Conservation (phyloP, 78 protist genomes). For the Dictyostelium citrinum region DNA sequence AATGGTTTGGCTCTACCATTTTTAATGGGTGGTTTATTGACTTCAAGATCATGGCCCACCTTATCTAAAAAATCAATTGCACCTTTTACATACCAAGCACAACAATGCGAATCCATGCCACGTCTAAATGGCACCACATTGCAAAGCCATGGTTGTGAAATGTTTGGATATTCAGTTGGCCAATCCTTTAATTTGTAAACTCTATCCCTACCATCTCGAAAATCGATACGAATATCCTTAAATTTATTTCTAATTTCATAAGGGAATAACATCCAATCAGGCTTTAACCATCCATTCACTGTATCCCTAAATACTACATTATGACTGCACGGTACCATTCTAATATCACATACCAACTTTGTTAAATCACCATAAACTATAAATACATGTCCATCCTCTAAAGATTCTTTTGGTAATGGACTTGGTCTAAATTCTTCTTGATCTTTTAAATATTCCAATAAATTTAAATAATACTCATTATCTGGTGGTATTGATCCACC, state of each 20-base stretch:
- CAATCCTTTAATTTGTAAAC: slow-evolving; percentile 38
- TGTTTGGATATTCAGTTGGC: slow-evolving; percentile 72
- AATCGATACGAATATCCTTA: not conserved
- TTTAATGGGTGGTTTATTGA: slow-evolving; percentile 38
- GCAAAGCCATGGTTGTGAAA: slow-evolving; percentile 63
- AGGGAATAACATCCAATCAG: slow-evolving; percentile 39
- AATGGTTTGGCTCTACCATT: slow-evolving; percentile 53
- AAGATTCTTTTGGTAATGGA: slow-evolving; percentile 13
- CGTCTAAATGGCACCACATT: slow-evolving; percentile 41
- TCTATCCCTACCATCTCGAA: not conserved
- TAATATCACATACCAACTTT: slow-evolving; percentile 55
- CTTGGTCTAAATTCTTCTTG: not conserved
- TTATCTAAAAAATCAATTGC: slow-evolving; percentile 50
- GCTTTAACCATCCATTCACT: not conserved
- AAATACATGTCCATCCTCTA: slow-evolving; percentile 63
- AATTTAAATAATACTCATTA: not conserved
- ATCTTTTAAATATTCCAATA: not conserved
- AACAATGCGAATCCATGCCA: not conserved
- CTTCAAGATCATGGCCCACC: slow-evolving; percentile 25
- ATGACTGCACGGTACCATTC: slow-evolving; percentile 54
- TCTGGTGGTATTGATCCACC: not conserved
- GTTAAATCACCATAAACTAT: slow-evolving; percentile 57
- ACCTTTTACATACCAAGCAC: slow-evolving; percentile 49
- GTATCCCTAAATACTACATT: not conserved
- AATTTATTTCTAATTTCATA: not conserved